phyloP scores from a whole-genome alignment of 805 yeast genomes.

The Saturnispora galanensis region DNA sequence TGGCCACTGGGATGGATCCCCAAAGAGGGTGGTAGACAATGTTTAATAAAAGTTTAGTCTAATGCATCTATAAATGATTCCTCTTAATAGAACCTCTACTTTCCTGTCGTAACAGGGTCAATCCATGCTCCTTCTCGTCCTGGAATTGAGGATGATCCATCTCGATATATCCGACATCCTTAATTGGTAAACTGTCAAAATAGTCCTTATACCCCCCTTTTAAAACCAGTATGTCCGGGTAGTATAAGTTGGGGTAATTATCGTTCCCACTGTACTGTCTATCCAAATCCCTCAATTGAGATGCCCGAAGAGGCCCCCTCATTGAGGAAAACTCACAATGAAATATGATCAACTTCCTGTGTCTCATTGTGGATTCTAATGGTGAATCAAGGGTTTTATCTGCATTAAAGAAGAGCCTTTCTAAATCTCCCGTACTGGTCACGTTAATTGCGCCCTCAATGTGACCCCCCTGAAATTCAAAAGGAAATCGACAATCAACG shows the following conservation, averaged over 20 bases:
- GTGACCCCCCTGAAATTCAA: conserved; percentile 91
- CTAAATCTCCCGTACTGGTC: conserved; percentile 60
- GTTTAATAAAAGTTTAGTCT: conserved; percentile 23
- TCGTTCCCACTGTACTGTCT: conserved; percentile 48
- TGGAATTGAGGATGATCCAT: conserved; percentile 62
- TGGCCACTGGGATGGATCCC: conserved; percentile 61
- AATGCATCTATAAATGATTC: background rate
- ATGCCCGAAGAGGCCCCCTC: conserved; percentile 91
- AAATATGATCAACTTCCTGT: conserved; percentile 54
- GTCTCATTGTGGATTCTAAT: conserved; percentile 15
- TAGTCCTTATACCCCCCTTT: conserved; percentile 89
- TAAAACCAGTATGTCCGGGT: conserved; percentile 81
- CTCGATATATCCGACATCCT: conserved; percentile 51
- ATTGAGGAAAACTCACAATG: conserved; percentile 93
- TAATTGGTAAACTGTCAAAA: conserved; percentile 36
- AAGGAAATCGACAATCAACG: conserved; percentile 86
- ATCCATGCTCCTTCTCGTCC: conserved; percentile 34
- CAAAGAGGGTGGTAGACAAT: conserved; percentile 41
- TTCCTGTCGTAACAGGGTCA: conserved; percentile 31
- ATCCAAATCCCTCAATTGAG: conserved; percentile 75
- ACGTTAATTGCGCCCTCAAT: conserved; percentile 75
- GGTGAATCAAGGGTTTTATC: conserved; percentile 17
- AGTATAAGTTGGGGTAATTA: conserved; percentile 69
- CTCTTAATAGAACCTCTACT: conserved; percentile 14
- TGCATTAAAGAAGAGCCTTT: conserved; percentile 36